Base-by-base conservation (phyloP, 1,139 yeast species). In the Debaryomyces robertsiae region DNA sequence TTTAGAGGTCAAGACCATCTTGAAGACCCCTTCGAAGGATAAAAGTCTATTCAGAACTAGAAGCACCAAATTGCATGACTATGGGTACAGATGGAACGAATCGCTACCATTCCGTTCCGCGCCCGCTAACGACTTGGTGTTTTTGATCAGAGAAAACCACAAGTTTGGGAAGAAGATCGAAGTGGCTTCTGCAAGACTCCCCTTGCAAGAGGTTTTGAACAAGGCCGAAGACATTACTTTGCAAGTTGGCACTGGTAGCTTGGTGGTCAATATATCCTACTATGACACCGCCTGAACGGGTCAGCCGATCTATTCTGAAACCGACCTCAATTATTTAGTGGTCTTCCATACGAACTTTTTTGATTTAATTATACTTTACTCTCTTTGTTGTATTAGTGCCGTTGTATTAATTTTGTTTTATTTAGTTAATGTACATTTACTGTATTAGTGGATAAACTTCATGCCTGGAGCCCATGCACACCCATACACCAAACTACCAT, bases 91-190 rank as follows among this genome's bases (percentile, higher is more conserved):
- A 44, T 80, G 89, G 78, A 78, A 79, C 50, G 96, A 88, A 55
- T 71, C 82, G 17, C 69, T 77, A 46, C 73, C 82, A 4, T 87
- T 90, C 67, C 81, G 77, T 56, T 81, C 93, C 9, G 68, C 84
- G 3, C 62, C 81, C 2, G 81, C 77, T 13, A 82, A 84, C 3
- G 71, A 68, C 42, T 55, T 91, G 36, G 65, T 78, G 4, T 77
- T 91, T 54, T 69, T 71, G 30, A 77, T 87, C 11, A 72, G 79
- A 38, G 82, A 84, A 38, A 85, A 81, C 57, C 95, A 86, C 60
- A 76, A 81, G 3, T 76, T 91, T 52, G 93, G 95, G 32, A 82
- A 85, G 55, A 82, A 79, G 48, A 71, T 72, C 32, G 85, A 79
- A 40, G 47, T 89, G 37, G 95, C 87, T 11, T 73, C 72, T 39